Evolutionary conservation across 768 basidiomycete genomes (phyloP).

Genomic region (Hericium coralloides): DNA sequence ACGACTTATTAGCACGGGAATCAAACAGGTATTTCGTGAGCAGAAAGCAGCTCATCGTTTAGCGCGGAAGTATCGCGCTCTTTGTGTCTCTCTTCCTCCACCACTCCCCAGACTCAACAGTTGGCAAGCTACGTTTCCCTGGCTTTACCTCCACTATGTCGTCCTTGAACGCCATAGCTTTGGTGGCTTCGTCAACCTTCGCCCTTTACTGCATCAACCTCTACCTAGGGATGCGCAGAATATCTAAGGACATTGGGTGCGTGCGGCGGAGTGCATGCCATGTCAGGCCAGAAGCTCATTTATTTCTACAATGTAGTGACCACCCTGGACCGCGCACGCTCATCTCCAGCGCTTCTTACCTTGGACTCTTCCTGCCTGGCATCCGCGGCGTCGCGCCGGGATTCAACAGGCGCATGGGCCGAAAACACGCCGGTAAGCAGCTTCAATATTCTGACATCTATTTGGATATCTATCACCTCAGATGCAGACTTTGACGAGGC

Average conservation of each 20-base stretch:
- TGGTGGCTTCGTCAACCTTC: not conserved
- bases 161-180: no score
- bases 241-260: not conserved
- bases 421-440: not conserved
- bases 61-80: no score
- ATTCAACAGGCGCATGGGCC: not conserved
- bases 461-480: not conserved
- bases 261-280: no score
- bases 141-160: no score
- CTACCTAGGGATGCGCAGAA: not conserved
- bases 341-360: not conserved
- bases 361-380: not conserved
- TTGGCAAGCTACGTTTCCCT: no score
- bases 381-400: not conserved
- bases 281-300: not conserved
- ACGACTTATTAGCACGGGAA: no score
- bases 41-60: no score
- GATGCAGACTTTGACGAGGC: slow-evolving; percentile 1
- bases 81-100: no score
- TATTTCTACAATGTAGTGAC: not conserved
- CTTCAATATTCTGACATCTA: no score
- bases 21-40: no score
- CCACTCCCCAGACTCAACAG: no score
- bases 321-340: not conserved
- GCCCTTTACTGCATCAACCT: no score